phyloP scores from a whole-genome alignment of 2,329 filamentous ascomycete genomes.

The Raffaelea ambrosiae region DNA sequence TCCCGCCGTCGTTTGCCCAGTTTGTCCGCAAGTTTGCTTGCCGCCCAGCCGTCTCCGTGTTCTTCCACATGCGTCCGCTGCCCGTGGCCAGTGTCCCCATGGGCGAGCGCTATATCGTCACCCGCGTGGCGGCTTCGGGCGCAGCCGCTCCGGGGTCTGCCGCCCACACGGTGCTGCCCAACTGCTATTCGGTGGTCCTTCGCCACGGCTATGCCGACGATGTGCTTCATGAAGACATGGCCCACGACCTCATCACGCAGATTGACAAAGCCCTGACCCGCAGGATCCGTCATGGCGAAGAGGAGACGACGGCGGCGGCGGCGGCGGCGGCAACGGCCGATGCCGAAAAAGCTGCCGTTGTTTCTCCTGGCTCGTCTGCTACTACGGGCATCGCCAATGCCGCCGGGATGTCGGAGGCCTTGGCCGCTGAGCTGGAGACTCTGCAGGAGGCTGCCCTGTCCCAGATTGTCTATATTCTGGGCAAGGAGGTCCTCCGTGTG shows the following conservation, averaged over 20 bases:
- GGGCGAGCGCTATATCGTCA: slow-evolving; percentile 38
- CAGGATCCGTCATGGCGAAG: slow-evolving; percentile 7
- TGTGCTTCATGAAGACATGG: slow-evolving; percentile 57
- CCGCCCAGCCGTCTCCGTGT: slow-evolving; percentile 59
- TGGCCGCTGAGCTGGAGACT: slow-evolving; percentile 27
- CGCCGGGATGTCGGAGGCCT: neutral
- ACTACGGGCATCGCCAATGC: neutral
- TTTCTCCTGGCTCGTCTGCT: neutral
- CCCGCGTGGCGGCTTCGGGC: slow-evolving; percentile 18
- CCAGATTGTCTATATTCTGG: slow-evolving; percentile 48
- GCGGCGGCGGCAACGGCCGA: neutral
- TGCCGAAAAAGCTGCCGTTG: neutral
- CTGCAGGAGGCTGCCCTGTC: slow-evolving; percentile 34
- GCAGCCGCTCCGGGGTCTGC: slow-evolving; percentile 5
- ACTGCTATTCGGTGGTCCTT: slow-evolving; percentile 60
- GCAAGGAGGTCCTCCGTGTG: slow-evolving; percentile 54
- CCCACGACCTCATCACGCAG: slow-evolving; percentile 44
- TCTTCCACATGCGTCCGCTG: slow-evolving; percentile 64
- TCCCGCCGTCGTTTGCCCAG: slow-evolving; percentile 59
- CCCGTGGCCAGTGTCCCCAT: slow-evolving; percentile 46
- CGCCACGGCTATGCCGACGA: slow-evolving; percentile 68
- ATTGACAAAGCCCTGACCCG: slow-evolving; percentile 45
- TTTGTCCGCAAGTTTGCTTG: slow-evolving; percentile 65
- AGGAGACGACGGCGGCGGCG: slow-evolving; percentile 1
- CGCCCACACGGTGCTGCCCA: slow-evolving; percentile 31